These are phyloP conservation scores for Protomyces macrosporus DNA, from an alignment of 1,139 yeast genomes.

Conservation along the genomic window DNA sequence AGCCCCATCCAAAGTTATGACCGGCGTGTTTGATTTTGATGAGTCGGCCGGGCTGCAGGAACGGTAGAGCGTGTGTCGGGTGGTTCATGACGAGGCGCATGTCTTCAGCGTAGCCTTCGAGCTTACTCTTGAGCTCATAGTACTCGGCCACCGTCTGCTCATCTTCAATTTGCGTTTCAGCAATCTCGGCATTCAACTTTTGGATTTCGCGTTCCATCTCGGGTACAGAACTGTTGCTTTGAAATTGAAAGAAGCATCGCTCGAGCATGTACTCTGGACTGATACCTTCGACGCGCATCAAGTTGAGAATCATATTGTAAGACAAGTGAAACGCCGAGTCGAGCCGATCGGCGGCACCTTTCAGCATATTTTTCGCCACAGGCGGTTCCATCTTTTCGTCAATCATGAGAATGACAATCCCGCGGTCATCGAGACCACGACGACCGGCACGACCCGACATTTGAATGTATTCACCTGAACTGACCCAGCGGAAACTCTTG, in stretches of 20 bases:
- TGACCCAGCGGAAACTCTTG: constrained; percentile 93
- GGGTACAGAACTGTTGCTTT: constrained; percentile 86
- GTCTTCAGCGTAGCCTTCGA: constrained; percentile 67
- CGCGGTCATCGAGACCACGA: constrained; percentile 98
- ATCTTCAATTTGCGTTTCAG: constrained; percentile 58
- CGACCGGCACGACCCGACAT: constrained; percentile 99
- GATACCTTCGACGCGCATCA: constrained; percentile 95
- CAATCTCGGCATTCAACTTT: constrained; percentile 49
- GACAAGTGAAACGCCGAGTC: constrained; percentile 97
- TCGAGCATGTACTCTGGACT: constrained; percentile 97
- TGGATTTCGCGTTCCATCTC: constrained; percentile 61
- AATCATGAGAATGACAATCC: constrained; percentile 98
- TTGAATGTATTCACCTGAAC: constrained; percentile 98
- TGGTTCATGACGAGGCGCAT: constrained; percentile 80
- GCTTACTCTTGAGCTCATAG: constrained; percentile 70
- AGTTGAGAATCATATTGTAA: constrained; percentile 91
- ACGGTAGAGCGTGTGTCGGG: constrained; percentile 79
- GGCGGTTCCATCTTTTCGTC: constrained; percentile 99
- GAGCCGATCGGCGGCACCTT: constrained; percentile 93
- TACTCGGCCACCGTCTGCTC: constrained; percentile 71
- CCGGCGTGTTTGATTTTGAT: constrained; percentile 55
- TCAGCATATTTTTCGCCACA: constrained; percentile 98
- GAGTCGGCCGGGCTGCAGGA: constrained; percentile 83
- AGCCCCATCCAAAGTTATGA: constrained; percentile 91
- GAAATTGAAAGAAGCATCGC: constrained; percentile 90